These are phyloP conservation scores for Solanum stenotomum DNA, from an alignment of 257 asterid species.

Conservation along the genomic window DNA sequence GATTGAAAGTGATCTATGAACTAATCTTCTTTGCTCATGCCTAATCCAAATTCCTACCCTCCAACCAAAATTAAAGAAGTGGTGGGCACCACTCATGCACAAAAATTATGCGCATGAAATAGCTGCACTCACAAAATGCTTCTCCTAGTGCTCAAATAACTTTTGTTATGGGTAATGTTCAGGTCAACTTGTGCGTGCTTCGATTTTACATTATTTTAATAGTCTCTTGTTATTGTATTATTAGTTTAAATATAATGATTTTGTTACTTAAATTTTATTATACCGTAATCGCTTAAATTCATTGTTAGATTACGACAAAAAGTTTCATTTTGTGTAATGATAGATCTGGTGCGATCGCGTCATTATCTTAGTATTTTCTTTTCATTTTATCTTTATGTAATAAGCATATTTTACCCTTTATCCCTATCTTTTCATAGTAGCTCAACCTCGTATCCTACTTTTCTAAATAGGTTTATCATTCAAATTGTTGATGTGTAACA, in stretches of 20 bases:
- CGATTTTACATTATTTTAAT: not conserved
- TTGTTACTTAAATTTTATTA: not conserved
- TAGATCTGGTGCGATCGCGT: not conserved
- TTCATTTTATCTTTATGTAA: not conserved
- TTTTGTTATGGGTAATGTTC: not conserved
- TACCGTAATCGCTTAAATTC: not conserved
- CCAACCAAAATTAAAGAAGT: not conserved
- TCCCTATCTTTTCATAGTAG: not conserved
- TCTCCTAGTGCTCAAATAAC: not conserved
- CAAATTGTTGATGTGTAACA: not conserved
- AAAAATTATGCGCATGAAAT: conserved; percentile 57
- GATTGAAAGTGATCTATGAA: conserved; percentile 3
- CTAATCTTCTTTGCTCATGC: not conserved
- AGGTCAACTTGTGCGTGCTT: not conserved
- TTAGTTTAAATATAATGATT: not conserved
- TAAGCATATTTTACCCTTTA: not conserved
- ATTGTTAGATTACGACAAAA: not conserved
- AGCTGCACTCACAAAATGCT: conserved; percentile 45
- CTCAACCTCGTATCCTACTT: no score
- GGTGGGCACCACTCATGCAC: conserved; percentile 42
- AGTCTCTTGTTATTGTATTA: not conserved
- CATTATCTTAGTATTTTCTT: not conserved
- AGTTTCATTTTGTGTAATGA: not conserved
- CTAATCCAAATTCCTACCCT: not conserved
- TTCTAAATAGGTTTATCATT: not conserved